Percentiles rank a stretch among this genome's conserved stretches.
phyloP scores from a whole-genome alignment of 768 basidiomycete species.

The Auricularia heimuer region DNA sequence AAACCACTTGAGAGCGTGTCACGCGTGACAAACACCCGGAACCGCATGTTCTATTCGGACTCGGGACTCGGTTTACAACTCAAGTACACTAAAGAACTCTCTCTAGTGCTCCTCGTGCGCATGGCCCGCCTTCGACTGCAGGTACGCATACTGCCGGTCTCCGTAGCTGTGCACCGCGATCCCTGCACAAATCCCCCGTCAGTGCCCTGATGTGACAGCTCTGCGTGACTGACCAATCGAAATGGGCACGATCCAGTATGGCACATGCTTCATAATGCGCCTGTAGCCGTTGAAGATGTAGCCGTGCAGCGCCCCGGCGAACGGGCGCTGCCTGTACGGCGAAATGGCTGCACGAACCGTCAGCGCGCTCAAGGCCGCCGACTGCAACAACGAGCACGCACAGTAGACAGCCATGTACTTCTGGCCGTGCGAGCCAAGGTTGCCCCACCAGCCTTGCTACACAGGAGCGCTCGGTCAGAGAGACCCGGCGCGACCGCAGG shows the following conservation, averaged over 20 bases:
- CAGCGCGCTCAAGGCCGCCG: no score
- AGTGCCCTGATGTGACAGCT: background rate
- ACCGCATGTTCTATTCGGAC: no score
- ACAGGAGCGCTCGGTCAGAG: background rate
- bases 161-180: slow-evolving; percentile 77
- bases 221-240: slow-evolving; percentile 49
- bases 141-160: slow-evolving; percentile 51
- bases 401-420: slow-evolving; percentile 76
- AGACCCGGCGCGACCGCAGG: background rate
- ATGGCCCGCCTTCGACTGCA: slow-evolving; percentile 78
- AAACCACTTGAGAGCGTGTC: no score
- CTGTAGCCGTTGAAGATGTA: slow-evolving; percentile 86
- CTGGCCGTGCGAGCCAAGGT: slow-evolving; percentile 54
- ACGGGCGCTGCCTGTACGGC: slow-evolving; percentile 69
- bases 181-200: slow-evolving; percentile 32
- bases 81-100: background rate
- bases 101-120: background rate
- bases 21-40: no score
- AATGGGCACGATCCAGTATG: slow-evolving; percentile 75
- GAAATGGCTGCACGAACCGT: slow-evolving; percentile 49
- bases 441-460: slow-evolving; percentile 90
- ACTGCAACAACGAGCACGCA: slow-evolving; percentile 22
- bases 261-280: slow-evolving; percentile 58
- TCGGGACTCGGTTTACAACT: background rate
- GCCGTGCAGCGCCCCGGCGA: slow-evolving; percentile 55